Evolutionary conservation across 306 rosid genomes (phyloP), one percentile per base, ranked within the genome.

Genomic region (Macrotyloma uniflorum): DNA sequence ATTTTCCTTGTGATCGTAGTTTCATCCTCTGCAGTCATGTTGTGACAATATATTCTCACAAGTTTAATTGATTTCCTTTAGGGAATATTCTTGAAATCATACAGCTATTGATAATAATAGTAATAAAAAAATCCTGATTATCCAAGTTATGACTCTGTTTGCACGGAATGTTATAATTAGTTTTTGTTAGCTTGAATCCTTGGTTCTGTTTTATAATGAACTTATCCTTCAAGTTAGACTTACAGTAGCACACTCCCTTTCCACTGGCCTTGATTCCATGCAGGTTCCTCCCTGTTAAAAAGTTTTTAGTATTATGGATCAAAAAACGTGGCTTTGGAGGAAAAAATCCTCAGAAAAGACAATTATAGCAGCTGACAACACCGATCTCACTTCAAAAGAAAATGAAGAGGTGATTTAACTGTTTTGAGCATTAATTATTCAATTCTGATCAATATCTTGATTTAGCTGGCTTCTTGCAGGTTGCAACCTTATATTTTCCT

Each of bases 251-350:
- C 24, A 36, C 20, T 74, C 15, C 7, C 71, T 5, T 80, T 58
- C 38, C 50, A 45, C 8, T 57, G 67, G 26, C 43, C 63, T 12
- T 45, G 55, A 18, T 35, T 33, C 40, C 26, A 5, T 83, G 74
- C 82, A 83, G 86, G 62, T 11, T 66, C 33, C 59, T 45, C 69
- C 40, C 20, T 1, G 36, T 75, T 79, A 66, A 71, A 83, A 71
- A 83, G 77, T 43, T 43, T 72, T 49, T 53, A 77, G 77, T 53
- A 74, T 69, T 68, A 93, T 93, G 98, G 98, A 93, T 82, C 85
- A 83, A 40, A 91, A 90, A 82, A 5, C 92, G 6, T 93, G 98
- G 97, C 89, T 75, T 70, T 89, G 98, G 98, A 93, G 77, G 85
- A 93, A 91, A 86, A 93, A 88, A 70, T 87, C 97, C 50, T 79